These are phyloP conservation scores for Apiospora koreana DNA, from an alignment of 2,329 filamentous ascomycete genomes.

Conservation along the genomic window DNA sequence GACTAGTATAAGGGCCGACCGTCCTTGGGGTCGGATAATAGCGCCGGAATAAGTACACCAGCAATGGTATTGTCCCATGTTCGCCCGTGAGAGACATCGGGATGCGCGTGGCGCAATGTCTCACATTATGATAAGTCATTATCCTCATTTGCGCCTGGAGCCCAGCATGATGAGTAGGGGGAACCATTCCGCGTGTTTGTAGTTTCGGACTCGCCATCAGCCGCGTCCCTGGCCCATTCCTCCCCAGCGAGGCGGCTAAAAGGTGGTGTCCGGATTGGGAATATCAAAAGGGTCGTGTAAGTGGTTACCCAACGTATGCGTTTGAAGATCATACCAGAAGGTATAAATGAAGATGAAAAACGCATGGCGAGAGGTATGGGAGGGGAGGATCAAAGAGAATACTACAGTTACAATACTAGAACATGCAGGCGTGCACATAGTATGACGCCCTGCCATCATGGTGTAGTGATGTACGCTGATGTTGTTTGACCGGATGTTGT, in stretches of 20 bases:
- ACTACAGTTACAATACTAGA: neutral
- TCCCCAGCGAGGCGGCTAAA: conserved; percentile 5
- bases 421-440: neutral
- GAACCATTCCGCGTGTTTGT: neutral
- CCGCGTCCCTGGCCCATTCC: neutral
- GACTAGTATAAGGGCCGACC: neutral
- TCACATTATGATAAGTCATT: conserved; percentile 10
- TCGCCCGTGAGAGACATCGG: neutral
- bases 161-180: neutral
- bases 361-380: neutral
- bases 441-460: neutral
- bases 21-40: neutral
- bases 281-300: conserved; percentile 1
- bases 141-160: neutral
- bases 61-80: neutral
- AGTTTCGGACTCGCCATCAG: neutral
- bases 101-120: conserved; percentile 10
- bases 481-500: neutral
- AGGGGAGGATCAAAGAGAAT: too few species aligned
- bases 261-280: neutral
- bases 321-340: neutral
- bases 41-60: neutral
- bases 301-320: conserved; percentile 1
- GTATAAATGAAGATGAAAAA: neutral
- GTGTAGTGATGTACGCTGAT: neutral